Base-by-base conservation (phyloP, 78 protist genomes). In the Anaeramoeba ignava region DNA sequence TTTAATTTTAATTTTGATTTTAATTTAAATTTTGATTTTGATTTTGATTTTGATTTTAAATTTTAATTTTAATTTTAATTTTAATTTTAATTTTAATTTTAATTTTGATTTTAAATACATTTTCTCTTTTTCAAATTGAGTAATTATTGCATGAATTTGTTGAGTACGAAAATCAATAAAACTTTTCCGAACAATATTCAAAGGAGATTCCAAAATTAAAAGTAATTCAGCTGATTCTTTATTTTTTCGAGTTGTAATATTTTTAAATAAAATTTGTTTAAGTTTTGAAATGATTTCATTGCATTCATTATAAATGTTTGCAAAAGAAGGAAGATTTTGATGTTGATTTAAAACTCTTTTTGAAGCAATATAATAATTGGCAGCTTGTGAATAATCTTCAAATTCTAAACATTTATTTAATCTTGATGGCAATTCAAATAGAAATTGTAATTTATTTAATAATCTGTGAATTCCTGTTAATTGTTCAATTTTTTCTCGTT, bases 371-470 rank as follows among this genome's bases (percentile, higher is more conserved):
- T 91, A 93, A 87, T 92, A 91, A 54, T 85, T 42, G 34, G 90
- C 94, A 33, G 93, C 93, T 80, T 87, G 89, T 3, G 36, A 67
- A 31, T 34, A 88, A 41, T 90, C 90, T 34, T 88, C 81, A 86
- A 88, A 78, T 38, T 86, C 93, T n/a, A 94, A 23, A 81, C 93
- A 89, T 78, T 87, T 54, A 42, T 80, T 79, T 78, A 94, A 87
- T 8, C 90, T 40, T 12, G 90, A 85, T 8, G 97, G 97, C 81
- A 95, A 90, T 81, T 91, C 95, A 79, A 93, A 89, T 34, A 95
- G 78, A 40, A 91, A 93, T 54, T 92, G 93, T 67, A 94, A 82
- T 37, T 84, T 81, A 23, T 39, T 82, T 2, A 87, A 82, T 33
- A 87, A 23, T 2, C 38, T 31, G 54, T 86, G 88, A n/a, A 81